Evolutionary conservation across 257 asterid genomes (phyloP), one percentile per base, ranked within the genome.

Genomic region (Coffea eugenioides): DNA sequence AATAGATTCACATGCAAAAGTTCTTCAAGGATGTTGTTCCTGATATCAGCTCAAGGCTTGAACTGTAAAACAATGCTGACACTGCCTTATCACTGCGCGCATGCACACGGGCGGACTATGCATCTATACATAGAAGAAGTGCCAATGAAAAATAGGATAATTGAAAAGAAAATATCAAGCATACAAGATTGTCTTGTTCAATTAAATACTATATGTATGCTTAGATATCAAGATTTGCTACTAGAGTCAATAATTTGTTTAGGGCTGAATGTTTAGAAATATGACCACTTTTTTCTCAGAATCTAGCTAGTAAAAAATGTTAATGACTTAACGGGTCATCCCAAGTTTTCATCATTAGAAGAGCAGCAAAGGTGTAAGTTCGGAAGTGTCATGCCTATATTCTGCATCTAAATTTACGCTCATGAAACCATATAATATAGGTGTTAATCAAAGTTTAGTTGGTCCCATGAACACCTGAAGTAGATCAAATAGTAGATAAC

Each of bases 41-140:
- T 78, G 56, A 78, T 36, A 13, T 61, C 36, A 62, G 34, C 34
- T 27, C 12, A 65, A 65, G 71, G 36, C 65, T n/a, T 12, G 48
- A 52, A 31, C 64, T 27, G 23, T 11, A 34, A 34, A 67, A 67
- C 46, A 12, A 27, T 70, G 27, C 79, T 76, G 79, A 62, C 79
- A 76, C 18, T 45, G 52, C 72, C 56, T 43, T 62, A 69, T 76
- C 79, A 57, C 67, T 12, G 71, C 64, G 61, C 45, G 12, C 61
- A 76, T 76, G 79, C 79, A 65, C 79, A 76, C 72, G 79, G 59
- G 13, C 31, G 79, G 79, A 56, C 79, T 76, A 20, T 61, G 67
- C 67, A 7, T 8, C 43, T 39, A 23, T 23, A 23, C 2, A 61
- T 23, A 20, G 21, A 7, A 7, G 9, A 61, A 61, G 67, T 10